Evolutionary conservation across 106 monocot species (phyloP).

Genomic region (Dendrobium catenatum): DNA sequence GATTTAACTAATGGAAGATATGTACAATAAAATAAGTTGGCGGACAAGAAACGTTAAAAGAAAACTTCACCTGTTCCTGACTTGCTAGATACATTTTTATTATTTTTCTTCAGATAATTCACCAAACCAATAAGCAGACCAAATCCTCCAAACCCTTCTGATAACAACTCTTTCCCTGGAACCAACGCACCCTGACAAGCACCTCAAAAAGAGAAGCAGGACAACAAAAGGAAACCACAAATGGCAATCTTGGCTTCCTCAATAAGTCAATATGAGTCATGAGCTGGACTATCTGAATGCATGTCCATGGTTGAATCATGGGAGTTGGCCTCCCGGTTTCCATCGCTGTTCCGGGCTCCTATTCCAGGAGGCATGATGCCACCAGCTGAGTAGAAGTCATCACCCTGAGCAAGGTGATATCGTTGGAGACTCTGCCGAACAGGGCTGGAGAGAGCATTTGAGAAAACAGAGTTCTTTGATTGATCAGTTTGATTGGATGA

Average conservation of each 20-base stretch:
- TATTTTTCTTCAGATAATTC: too few relatives aligned
- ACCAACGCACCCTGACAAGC: too few relatives aligned
- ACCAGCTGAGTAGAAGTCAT: constrained; percentile 5
- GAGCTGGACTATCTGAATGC: constrained; percentile 50
- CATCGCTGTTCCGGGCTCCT: constrained; percentile 20
- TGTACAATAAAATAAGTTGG: too few relatives aligned
- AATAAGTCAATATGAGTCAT: constrained; percentile 21
- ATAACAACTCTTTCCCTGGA: too few relatives aligned
- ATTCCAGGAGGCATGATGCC: constrained; percentile 8
- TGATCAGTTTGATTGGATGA: constrained; percentile 20
- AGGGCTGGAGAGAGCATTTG: constrained; percentile 66
- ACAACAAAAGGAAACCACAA: too few relatives aligned
- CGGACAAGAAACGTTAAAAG: too few relatives aligned
- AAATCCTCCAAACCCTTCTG: too few relatives aligned
- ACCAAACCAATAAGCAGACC: too few relatives aligned
- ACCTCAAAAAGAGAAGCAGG: too few relatives aligned
- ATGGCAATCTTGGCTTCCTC: neutral
- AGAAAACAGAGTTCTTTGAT: constrained; percentile 44
- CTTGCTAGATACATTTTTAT: too few relatives aligned
- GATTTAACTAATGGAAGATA: too few relatives aligned
- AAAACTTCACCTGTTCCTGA: too few relatives aligned
- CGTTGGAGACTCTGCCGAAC: constrained; percentile 55
- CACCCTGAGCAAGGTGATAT: constrained; percentile 47
- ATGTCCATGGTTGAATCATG: constrained; percentile 65
- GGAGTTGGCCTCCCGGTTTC: constrained; percentile 11